These are phyloP conservation scores for Parietaria judaica DNA, from an alignment of 306 rosid species.

Conservation along the genomic window DNA sequence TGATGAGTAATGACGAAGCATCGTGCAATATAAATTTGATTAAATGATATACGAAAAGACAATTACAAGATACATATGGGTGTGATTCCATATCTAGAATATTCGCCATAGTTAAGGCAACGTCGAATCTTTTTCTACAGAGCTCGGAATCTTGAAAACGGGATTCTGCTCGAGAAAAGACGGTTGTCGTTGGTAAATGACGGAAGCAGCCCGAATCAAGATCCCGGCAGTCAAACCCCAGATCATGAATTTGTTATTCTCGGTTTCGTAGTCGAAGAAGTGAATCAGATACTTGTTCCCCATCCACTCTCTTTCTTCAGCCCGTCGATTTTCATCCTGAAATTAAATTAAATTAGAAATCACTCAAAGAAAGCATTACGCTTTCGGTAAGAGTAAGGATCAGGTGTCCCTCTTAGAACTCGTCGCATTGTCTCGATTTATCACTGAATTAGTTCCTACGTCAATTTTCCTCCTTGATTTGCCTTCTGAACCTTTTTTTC, in stretches of 20 bases:
- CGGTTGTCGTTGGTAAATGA: slow-evolving; percentile 63
- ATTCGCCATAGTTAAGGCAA: slow-evolving; percentile 26
- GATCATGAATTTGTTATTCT: slow-evolving; percentile 49
- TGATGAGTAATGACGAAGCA: too few relatives aligned
- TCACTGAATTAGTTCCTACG: too few relatives aligned
- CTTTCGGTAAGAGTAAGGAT: not conserved
- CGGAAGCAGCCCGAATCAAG: slow-evolving; percentile 86
- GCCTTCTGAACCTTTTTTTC: too few relatives aligned
- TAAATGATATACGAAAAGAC: too few relatives aligned
- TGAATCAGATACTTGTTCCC: slow-evolving; percentile 74
- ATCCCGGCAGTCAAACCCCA: slow-evolving; percentile 98
- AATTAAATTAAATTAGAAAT: not conserved
- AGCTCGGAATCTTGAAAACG: slow-evolving; percentile 51
- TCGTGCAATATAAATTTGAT: too few relatives aligned
- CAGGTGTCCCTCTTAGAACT: too few relatives aligned
- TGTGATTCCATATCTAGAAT: too few relatives aligned
- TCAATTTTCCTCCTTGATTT: too few relatives aligned
- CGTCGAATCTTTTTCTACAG: slow-evolving; percentile 24
- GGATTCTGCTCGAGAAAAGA: slow-evolving; percentile 86
- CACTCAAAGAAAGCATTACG: not conserved
- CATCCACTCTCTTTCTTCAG: slow-evolving; percentile 89
- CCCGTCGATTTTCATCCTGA: slow-evolving; percentile 69
- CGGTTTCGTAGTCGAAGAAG: slow-evolving; percentile 57
- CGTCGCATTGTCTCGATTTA: too few relatives aligned
- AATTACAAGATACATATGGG: too few relatives aligned